phyloP scores from a whole-genome alignment of 108 stramenopile species.

The Skeletonema costatum region DNA sequence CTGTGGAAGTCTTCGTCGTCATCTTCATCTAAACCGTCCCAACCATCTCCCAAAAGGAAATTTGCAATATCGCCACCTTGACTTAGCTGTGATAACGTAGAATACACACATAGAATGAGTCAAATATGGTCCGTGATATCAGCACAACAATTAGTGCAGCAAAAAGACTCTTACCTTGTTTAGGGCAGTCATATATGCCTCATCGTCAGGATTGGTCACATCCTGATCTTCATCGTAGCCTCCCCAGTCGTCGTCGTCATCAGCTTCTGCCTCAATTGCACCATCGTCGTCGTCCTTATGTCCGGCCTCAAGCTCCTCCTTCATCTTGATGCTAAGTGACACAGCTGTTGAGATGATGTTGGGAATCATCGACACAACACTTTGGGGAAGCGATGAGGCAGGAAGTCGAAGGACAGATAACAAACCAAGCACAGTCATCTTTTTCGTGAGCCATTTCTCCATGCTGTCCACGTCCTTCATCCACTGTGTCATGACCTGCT shows the following conservation, averaged over 20 bases:
- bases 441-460: constrained; percentile 76
- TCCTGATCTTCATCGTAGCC: constrained; percentile 88
- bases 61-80: constrained; percentile 79
- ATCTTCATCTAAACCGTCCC: constrained; percentile 84
- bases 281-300: constrained; percentile 47
- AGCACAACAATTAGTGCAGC: not conserved
- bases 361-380: constrained; percentile 60
- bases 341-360: constrained; percentile 72
- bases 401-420: constrained; percentile 71
- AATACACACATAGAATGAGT: not conserved
- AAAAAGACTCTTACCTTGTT: constrained; percentile 40
- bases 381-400: constrained; percentile 64
- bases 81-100: constrained; percentile 24
- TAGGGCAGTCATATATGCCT: constrained; percentile 80
- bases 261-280: constrained; percentile 49
- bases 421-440: constrained; percentile 82
- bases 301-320: constrained; percentile 72
- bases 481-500: constrained; percentile 87
- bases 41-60: constrained; percentile 84
- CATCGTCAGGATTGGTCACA: constrained; percentile 82
- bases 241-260: constrained; percentile 67
- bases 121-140: not conserved
- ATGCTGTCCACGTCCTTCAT: constrained; percentile 63
- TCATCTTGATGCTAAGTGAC: constrained; percentile 61
- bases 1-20: constrained; percentile 85